Evolutionary conservation across 169 alveolate genomes (phyloP).

Genomic region (Eimeria nieschulzi): DNA sequence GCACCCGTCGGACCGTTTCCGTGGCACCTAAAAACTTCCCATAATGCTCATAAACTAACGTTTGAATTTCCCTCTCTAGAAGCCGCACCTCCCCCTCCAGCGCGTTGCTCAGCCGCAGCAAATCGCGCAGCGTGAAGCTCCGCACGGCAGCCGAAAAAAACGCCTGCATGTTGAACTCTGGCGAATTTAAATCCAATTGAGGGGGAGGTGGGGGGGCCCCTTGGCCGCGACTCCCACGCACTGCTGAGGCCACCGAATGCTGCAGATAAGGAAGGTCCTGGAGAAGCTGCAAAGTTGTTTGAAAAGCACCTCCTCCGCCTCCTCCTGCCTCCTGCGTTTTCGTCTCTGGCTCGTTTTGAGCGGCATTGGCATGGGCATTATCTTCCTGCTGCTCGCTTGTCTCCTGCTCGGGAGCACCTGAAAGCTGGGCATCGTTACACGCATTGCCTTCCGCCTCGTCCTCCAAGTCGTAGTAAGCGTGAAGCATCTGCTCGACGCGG

Average conservation of each 20-base stretch:
- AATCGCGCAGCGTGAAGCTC: constrained; percentile 28
- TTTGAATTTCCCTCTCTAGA: constrained; percentile 85
- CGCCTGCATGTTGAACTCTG: constrained; percentile 62
- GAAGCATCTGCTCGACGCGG: constrained; percentile 38
- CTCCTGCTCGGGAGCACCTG: neutral
- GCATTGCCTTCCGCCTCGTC: neutral
- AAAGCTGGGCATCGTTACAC: neutral
- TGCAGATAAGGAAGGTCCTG: neutral
- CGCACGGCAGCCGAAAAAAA: constrained; percentile 64
- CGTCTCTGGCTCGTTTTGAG: neutral
- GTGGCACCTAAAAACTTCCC: constrained; percentile 89
- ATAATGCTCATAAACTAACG: constrained; percentile 91
- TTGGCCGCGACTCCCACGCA: neutral
- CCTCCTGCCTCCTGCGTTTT: neutral
- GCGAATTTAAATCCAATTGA: constrained; percentile 6
- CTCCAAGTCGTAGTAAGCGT: constrained; percentile 21
- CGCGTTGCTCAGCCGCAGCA: constrained; percentile 44
- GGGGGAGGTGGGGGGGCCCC: constrained; percentile 5
- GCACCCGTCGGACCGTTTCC: constrained; percentile 85
- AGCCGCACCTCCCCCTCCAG: constrained; percentile 79
- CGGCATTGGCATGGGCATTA: neutral
- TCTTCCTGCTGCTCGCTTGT: neutral
- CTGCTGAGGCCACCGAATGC: neutral
- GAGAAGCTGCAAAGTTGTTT: constrained; percentile 6
- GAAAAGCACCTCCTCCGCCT: neutral